These are phyloP conservation scores for Phytophthora boehmeriae DNA, from an alignment of 352 stramenopile genomes.

Conservation along the genomic window DNA sequence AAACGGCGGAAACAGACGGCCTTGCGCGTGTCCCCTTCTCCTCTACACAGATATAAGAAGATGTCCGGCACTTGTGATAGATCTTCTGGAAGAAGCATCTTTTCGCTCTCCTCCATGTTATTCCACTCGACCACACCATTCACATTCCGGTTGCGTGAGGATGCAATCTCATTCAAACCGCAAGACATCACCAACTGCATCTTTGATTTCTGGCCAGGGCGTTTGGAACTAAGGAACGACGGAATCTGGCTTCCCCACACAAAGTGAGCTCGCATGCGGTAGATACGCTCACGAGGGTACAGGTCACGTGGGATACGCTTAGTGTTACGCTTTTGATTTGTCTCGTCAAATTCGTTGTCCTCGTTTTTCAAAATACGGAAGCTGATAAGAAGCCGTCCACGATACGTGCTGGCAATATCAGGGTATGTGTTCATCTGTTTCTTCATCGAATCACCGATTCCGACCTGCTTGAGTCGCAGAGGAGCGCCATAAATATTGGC, in stretches of 20 bases:
- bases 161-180: constrained; percentile 67
- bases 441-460: constrained; percentile 64
- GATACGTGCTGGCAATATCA: constrained; percentile 82
- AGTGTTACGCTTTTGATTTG: constrained; percentile 86
- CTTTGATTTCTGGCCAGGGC: constrained; percentile 74
- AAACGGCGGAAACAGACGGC: constrained; percentile 83
- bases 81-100: constrained; percentile 74
- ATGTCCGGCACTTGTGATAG: constrained; percentile 85
- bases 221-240: constrained; percentile 68
- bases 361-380: constrained; percentile 75
- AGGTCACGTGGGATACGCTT: constrained; percentile 65
- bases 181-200: constrained; percentile 80
- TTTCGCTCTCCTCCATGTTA: constrained; percentile 75
- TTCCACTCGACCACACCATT: constrained; percentile 89
- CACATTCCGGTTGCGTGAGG: constrained; percentile 62
- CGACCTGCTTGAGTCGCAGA: constrained; percentile 58
- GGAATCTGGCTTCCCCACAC: constrained; percentile 80
- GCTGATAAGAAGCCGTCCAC: constrained; percentile 81
- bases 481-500: constrained; percentile 82
- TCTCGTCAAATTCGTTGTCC: constrained; percentile 73
- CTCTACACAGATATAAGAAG: constrained; percentile 87
- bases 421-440: constrained; percentile 90
- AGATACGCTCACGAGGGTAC: constrained; percentile 67
- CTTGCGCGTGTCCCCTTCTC: constrained; percentile 64
- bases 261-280: constrained; percentile 78